Base-by-base conservation (phyloP, 2,329 filamentous ascomycete genomes). In the Thelonectria olida region DNA sequence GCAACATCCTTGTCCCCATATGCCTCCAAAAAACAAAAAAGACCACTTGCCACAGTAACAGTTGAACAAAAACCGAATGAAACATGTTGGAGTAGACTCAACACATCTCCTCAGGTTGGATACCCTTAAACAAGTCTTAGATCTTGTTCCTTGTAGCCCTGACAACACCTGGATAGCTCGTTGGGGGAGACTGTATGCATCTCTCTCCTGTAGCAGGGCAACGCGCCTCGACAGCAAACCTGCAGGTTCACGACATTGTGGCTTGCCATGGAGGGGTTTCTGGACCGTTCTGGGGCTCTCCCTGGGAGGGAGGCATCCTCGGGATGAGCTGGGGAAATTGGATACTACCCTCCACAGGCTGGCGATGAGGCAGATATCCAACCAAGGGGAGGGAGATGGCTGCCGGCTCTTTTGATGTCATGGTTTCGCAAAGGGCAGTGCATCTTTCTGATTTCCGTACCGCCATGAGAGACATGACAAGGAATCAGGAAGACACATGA, bases 311-410 rank as follows among this genome's bases (percentile, higher is more conserved):
- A 49, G 49, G 36, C 48, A 34, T 39, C 48, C 45, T 58, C 45
- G 53, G 58, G 58, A 54, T 47, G 52, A 52, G 53, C 28, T 57
- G 52, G 51, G 36, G 53, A 20, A 58, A 27, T 62, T 56, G 51
- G 47, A 56, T 25, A 39, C 41, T 54, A 61, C 58, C 57, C 45
- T 63, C 56, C 53, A 65, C 57, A 60, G 42, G 58, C 54, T 59
- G 58, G 50, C 65, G 66, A 72, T 69, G 61, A 71, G 59, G 69
- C 58, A 71, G 56, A 71, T 58, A 62, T 58, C 52, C 61, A 59
- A 58, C 54, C 36, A 56, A 58, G 39, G 55, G 50, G 54, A 27
- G 31, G 31, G 31, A 8, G 28, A 31, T 31, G 28, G 28, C 13
- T 54, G 60, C 60, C 28, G 47, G 22, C 10, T 22, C 8, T 20